Percentiles rank a stretch among this genome's conserved stretches.
Evolutionary conservation across 352 stramenopile genomes (phyloP).

Genomic region (Phytophthora citrophthora): DNA sequence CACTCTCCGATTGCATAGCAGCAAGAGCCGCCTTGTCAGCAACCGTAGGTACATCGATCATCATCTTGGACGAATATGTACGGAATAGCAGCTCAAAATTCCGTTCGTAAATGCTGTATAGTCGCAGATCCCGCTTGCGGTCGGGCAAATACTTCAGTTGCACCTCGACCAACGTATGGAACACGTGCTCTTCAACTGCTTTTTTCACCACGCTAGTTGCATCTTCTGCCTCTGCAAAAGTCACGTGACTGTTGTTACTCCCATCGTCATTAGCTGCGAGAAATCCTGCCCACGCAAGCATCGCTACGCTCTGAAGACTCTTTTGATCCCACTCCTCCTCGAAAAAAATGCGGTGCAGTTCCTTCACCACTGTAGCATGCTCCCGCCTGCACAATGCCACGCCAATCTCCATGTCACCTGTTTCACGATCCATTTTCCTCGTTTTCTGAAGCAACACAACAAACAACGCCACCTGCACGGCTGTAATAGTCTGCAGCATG

Average conservation of each 20-base stretch:
- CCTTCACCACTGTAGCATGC: slow-evolving; percentile 56
- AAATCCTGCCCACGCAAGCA: slow-evolving; percentile 79
- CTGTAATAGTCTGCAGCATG: slow-evolving; percentile 78
- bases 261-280: slow-evolving; percentile 45
- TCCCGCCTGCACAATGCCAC: slow-evolving; percentile 49
- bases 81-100: slow-evolving; percentile 76
- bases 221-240: slow-evolving; percentile 65
- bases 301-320: slow-evolving; percentile 73
- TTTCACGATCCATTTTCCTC: slow-evolving; percentile 70
- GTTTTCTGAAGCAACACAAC: slow-evolving; percentile 67
- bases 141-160: slow-evolving; percentile 81
- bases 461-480: slow-evolving; percentile 72
- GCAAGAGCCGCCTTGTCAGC: slow-evolving; percentile 69
- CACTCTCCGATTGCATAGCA: slow-evolving; percentile 72
- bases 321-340: slow-evolving; percentile 74
- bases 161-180: slow-evolving; percentile 73
- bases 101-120: slow-evolving; percentile 76
- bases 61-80: slow-evolving; percentile 77
- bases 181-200: slow-evolving; percentile 67
- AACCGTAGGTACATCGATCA: slow-evolving; percentile 81
- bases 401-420: slow-evolving; percentile 52
- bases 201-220: slow-evolving; percentile 69
- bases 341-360: slow-evolving; percentile 71
- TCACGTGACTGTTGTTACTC: slow-evolving; percentile 43
- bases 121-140: slow-evolving; percentile 67